Conservation (phyloP, 768 basidiomycete species). For the Russula foetens region DNA sequence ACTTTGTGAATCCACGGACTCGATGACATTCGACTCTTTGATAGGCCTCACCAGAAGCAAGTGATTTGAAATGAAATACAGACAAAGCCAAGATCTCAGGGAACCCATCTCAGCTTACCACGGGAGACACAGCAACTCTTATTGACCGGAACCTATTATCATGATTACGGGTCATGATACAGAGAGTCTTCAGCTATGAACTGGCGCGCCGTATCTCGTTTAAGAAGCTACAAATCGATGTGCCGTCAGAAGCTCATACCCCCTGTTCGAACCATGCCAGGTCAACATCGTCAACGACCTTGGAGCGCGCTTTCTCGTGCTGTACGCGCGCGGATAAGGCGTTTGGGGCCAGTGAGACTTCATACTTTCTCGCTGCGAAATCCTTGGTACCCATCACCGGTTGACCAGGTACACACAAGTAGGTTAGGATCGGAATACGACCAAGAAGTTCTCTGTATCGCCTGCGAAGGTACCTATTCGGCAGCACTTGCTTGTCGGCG, state of each 20-base stretch:
- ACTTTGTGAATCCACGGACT: background rate
- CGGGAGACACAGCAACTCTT: background rate
- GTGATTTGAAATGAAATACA: too few relatives aligned
- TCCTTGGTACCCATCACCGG: background rate
- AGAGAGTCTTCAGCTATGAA: background rate
- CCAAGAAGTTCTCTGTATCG: slow-evolving; percentile 55
- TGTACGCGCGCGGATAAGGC: slow-evolving; percentile 22
- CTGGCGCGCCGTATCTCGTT: background rate
- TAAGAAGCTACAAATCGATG: background rate
- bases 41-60: background rate
- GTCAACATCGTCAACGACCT: slow-evolving; percentile 27
- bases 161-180: background rate
- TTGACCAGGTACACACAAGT: background rate
- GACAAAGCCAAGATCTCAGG: too few relatives aligned
- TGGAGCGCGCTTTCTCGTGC: slow-evolving; percentile 14
- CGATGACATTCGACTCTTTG: too few relatives aligned
- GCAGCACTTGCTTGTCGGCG: background rate
- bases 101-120: background rate
- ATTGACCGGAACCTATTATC: too few relatives aligned
- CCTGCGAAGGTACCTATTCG: slow-evolving; percentile 31
- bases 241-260: background rate
- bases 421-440: slow-evolving; percentile 48
- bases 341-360: slow-evolving; percentile 28
- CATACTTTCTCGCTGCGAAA: slow-evolving; percentile 21
- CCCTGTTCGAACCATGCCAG: slow-evolving; percentile 28